Evolutionary conservation across 768 basidiomycete genomes (phyloP), one percentile per base, ranked within the genome.

Genomic region (Astraeus odoratus): DNA sequence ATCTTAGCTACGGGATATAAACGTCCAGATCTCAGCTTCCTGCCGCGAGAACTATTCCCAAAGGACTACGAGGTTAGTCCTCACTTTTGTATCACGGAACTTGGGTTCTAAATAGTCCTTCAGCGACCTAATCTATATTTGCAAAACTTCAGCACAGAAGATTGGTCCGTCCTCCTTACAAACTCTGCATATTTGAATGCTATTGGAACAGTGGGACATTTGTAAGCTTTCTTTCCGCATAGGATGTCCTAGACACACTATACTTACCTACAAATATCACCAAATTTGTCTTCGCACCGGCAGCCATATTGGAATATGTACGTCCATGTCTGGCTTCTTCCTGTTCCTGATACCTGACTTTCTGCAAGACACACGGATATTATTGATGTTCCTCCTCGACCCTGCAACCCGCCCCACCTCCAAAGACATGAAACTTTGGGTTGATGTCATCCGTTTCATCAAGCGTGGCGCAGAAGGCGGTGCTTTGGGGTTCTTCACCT

Each of bases 361-460:
- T 23, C 23, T n/a, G n/a, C 0, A 39, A 72, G 70, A 75, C 48
- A 74, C 70, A 8, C 71, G 75, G 19, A 73, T 76, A 19, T 68
- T 76, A 10, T 59, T 76, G 8, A 69, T 68, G 2, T 67, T 76
- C 36, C 67, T 77, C 20, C 61, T 75, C 50, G 74, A 77, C 54
- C 47, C 59, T n/a, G 55, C 55, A 33, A 70, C 75, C 0, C 64
- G 73, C 1, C 76, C 75, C 1, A 48, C 59, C 10, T 61, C 68
- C 2, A 68, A 70, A 41, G 74, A 75, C 51, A 76, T 75, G 76
- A 73, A 74, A 57, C 64, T 76, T 10, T 78, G 76, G 76, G 76
- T 80, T 23, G 75, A 77, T 55, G 63, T 68, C 24, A 58, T 76
- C 23, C 67, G 72, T 16, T 77, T 71, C 57, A 51, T 78, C 55